Base-by-base conservation (phyloP, 2,329 filamentous ascomycete species). In the Cladosporium sp. region DNA sequence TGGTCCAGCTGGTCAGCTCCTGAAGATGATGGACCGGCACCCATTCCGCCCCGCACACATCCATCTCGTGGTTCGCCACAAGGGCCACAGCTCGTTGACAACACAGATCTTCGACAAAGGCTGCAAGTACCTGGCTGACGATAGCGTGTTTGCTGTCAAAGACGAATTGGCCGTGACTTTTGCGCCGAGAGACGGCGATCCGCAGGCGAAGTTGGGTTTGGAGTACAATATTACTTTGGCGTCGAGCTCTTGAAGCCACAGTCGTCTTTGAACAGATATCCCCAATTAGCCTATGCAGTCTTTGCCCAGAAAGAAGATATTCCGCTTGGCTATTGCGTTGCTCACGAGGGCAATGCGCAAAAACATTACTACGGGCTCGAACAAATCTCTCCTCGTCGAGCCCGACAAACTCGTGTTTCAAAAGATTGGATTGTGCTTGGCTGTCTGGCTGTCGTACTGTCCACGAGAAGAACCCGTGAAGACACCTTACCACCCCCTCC, bases 51-150 rank as follows among this genome's bases (percentile, higher is more conserved):
- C 87, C n/a, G 87, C 86, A 49, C 87, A 89, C 71, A 89, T 89
- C 66, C 87, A 89, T 46, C 67, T 67, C 64, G 66, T 85, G 81
- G 80, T 65, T 75, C 81, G 83, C 26, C 31, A 81, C 82, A 14
- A 81, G 84, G 85, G 84, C 8, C 88, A 89, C 80, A 89, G 87
- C 72, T 82, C 88, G 0, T 83, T 96, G 57, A 90, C 89, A 0
- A 92, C 91, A 1, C 91, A 95, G 76, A 88, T 95, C 64, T 94
- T 92, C 74, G 90, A 92, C 49, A 82, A 65, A 82, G 86, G 67
- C 87, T 88, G 67, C 76, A 82, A 85, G 68, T 88, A 91, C 70
- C 80, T 91, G 52, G 79, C 80, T 21, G 80, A 87, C 65, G 85
- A 88, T 69, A 81, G 83, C 0, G 85, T 86, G 0, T 87, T 87